Percentiles rank a stretch among this genome's conserved stretches.
phyloP scores from a whole-genome alignment of 129 eudicot species.

The Pulicaria dysenterica region DNA sequence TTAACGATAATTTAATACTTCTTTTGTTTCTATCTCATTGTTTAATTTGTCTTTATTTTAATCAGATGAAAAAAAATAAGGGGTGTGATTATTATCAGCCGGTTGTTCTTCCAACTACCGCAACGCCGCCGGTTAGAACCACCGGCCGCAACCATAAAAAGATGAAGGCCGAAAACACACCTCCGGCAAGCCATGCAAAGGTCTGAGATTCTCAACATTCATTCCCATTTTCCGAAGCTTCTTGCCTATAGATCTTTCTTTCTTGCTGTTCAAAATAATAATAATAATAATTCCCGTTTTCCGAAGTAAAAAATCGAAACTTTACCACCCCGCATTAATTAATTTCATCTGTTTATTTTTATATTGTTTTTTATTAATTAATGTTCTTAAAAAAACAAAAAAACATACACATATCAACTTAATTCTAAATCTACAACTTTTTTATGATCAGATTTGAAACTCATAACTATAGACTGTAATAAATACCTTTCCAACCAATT shows the following conservation, averaged over 20 bases:
- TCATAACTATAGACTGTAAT: too few relatives aligned
- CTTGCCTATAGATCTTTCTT: too few relatives aligned
- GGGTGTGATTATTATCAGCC: slow-evolving; percentile 41
- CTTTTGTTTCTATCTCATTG: slow-evolving; percentile 16
- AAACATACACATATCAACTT: too few relatives aligned
- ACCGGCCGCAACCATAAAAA: slow-evolving; percentile 44
- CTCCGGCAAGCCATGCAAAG: slow-evolving; percentile 77
- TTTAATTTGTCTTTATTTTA: neutral
- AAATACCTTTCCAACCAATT: too few relatives aligned
- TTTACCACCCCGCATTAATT: neutral
- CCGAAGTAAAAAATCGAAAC: neutral
- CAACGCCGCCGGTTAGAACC: slow-evolving; percentile 42
- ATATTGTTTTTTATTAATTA: neutral
- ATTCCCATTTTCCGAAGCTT: neutral
- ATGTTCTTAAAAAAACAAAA: too few relatives aligned
- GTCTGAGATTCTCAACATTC: slow-evolving; percentile 35
- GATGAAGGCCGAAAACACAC: slow-evolving; percentile 35
- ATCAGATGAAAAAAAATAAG: slow-evolving; percentile 53
- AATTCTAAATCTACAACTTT: too few relatives aligned
- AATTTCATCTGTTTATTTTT: neutral
- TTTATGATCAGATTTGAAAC: too few relatives aligned
- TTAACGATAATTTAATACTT: neutral
- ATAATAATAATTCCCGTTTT: neutral
- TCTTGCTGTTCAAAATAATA: too few relatives aligned
- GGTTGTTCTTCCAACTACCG: slow-evolving; percentile 28